Base-by-base conservation (phyloP, 1,284 basidiomycete species). In the Microbotryum scabiosae region DNA sequence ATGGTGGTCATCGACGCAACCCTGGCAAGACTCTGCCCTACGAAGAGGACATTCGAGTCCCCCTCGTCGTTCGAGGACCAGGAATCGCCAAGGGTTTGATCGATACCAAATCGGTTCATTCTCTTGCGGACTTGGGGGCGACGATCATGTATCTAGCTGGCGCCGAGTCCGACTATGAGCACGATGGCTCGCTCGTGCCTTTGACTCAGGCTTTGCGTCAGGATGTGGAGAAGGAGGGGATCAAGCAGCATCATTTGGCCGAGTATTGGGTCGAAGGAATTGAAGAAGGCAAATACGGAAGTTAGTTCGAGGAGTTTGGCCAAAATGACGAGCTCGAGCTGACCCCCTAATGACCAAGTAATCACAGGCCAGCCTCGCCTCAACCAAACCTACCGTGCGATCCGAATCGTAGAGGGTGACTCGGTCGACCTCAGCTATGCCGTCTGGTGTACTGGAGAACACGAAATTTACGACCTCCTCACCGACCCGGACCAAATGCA, bases 381-480 rank as follows among this genome's bases (percentile, higher is more conserved):
- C 1, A 73, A 72, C 54, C 70, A 71, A 54, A 73, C 71, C 1
- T 74, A 74, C 55, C 70, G 73, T 18, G 70, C 69, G 4, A 55
- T 74, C 8, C 71, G 73, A 5, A 62, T 72, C 6, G 56, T 64
- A 43, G 65, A 67, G 21, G 67, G 70, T 12, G 66, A 71, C 64
- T 63, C 64, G 25, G 51, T 60, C 28, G 58, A 66, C 57, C 71
- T 57, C 54, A 67, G 63, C 5, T 74, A 73, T 62, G 66, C 69
- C 0, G 73, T 73, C 25, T 74, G 73, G 73, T 74, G 73, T 60
- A 73, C 73, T 0, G 73, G 73, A 45, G 73, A 74, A 53, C 68
- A 70, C n/a, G 73, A 74, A 64, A 67, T 74, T 46, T 73, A 73
- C 63, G 65, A 73, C 61, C 66, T 73, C 32, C 54, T 56, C 59